Conservation (phyloP, 2,329 filamentous ascomycete species). For the Xylariaceae sp. region DNA sequence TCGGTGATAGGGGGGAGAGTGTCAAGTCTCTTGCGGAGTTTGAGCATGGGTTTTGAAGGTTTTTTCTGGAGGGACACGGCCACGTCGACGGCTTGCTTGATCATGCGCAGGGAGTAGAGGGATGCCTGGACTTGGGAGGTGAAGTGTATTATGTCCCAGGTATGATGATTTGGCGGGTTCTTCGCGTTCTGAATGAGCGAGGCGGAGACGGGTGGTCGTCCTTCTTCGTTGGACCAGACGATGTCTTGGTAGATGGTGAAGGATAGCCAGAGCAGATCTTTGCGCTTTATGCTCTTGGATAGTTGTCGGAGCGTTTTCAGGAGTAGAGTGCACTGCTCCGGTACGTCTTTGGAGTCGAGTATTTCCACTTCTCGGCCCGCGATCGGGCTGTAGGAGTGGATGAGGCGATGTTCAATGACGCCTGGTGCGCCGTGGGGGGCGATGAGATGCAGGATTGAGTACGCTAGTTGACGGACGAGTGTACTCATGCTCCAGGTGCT, state of each 20-base stretch:
- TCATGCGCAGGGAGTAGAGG: conserved; percentile 56
- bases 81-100: conserved; percentile 44
- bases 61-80: conserved; percentile 11
- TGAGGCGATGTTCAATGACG: conserved; percentile 38
- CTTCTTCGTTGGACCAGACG: conserved; percentile 29
- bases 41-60: conserved; percentile 12
- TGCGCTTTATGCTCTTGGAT: conserved; percentile 7
- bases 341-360: conserved; percentile 17
- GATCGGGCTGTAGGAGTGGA: conserved; percentile 20
- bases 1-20: conserved; percentile 24
- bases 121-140: conserved; percentile 55
- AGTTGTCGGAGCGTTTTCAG: conserved; percentile 26
- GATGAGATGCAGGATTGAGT: conserved; percentile 31
- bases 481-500: conserved; percentile 39
- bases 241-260: conserved; percentile 37
- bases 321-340: conserved; percentile 25
- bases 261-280: conserved; percentile 31
- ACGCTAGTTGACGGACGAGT: conserved; percentile 34
- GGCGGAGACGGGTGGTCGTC: conserved; percentile 31
- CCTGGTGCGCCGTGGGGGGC: conserved; percentile 1
- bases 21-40: conserved; percentile 21
- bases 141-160: conserved; percentile 59
- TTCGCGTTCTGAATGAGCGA: conserved; percentile 29
- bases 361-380: conserved; percentile 33
- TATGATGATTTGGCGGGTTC: conserved; percentile 26